Base-by-base conservation (phyloP, 768 basidiomycete species). In the Leccinum rimulosum region DNA sequence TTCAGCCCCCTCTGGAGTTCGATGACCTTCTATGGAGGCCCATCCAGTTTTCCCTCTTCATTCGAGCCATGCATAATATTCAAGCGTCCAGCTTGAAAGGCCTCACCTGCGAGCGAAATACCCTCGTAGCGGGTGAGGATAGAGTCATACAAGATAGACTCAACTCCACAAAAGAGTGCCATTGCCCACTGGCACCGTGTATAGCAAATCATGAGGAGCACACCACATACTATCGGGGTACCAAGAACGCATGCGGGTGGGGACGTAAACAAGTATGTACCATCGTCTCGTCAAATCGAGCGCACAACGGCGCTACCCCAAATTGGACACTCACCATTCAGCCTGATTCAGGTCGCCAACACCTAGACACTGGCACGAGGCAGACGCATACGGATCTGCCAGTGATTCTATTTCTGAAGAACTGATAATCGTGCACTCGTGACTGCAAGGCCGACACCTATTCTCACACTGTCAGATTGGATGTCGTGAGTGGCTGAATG, bases 221-320 rank as follows among this genome's bases (percentile, higher is more conserved):
- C 80, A 2, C 86, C 85, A 35, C 78, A 79, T 33, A 86, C 31
- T 33, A 33, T 81, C 1, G 86, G 84, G 0, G 81, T 79, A 55
- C 8, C 35, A 38, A 49, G 17, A 45, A 70, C 50, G 6, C 73
- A 56, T 36, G 12, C 5, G 14, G 14, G 35, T 15, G 35, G 14
- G 35, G 14, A 36, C 35, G 35, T 36, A 1, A 67, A 66, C 14
- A 36, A 15, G 35, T 36, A 36, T 15, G 17, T 17, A 40, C 8
- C 38, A 17, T n/a, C 38, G 8, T 40, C 8, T n/a, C 17, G 38
- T n/a, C 17, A 40, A 40, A 40, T n/a, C 17, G 38, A 40, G 38
- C 9, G 40, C 40, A 10, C 40, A n/a, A 43, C 40, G 25, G 2
- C 25, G n/a, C 40, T 43, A 2, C n/a, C 40, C 9, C 40, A n/a